Base-by-base conservation (phyloP, 345 rosid species). In the Viola odorata region DNA sequence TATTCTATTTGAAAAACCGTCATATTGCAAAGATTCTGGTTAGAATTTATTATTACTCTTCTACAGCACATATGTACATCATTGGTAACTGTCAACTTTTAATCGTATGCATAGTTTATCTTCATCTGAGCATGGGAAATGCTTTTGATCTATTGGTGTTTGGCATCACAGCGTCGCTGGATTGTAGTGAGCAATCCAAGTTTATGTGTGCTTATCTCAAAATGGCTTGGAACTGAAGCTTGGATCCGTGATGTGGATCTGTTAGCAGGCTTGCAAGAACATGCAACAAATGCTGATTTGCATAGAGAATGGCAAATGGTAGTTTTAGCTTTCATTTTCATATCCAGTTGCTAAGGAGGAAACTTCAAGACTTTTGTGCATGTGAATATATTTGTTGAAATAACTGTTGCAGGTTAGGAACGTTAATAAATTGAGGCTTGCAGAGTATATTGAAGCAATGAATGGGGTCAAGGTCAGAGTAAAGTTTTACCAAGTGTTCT, bases 171-270 rank as follows among this genome's bases (percentile, higher is more conserved):
- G 84, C 77, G 80, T 52, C 79, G 83, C 37, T 79, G 83, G 83
- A 73, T 79, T 61, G 83, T 79, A 32, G 83, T 79, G 58, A 76
- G 81, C 78, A 79, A 76, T 66, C 83, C 83, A 45, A 64, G 76
- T 68, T 76, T 79, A 61, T 76, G 74, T 71, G 66, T 70, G 47
- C 76, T 79, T 64, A 76, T 79, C 62, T 67, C 83, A 51, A 79
- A 79, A 62, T 79, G 83, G 83, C 81, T 79, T 50, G 80, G 78
- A 51, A 79, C 83, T 45, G 83, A 79, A 71, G 76, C 78, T 67
- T 79, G 83, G 83, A 73, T 79, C 39, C 81, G 72, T 50, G 72
- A 79, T 50, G 14, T 73, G 73, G 81, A 73, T 69, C 71, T 76
- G 40, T 68, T 79, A 68, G 64, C 71, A 13, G 83, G 78, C 61